Evolutionary conservation across 1,139 yeast species (phyloP).

Genomic region (Magnusiomyces suaveolens): DNA sequence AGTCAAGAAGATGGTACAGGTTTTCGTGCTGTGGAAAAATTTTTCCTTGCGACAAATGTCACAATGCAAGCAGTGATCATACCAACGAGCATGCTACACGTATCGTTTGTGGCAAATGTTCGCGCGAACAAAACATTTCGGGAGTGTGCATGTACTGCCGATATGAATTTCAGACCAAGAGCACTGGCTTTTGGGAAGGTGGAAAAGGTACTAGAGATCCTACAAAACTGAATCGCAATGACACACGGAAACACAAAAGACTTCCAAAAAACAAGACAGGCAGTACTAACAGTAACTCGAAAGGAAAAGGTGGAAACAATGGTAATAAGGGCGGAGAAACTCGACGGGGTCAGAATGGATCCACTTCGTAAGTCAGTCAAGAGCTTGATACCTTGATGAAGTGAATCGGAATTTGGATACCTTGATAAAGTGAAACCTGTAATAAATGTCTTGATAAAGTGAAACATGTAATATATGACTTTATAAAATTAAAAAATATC

Average conservation of each 20-base stretch:
- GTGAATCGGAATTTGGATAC: background rate
- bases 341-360: background rate
- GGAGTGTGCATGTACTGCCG: constrained; percentile 31
- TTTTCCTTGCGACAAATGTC: constrained; percentile 37
- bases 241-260: constrained; percentile 35
- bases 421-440: too few relatives aligned
- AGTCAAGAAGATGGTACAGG: constrained; percentile 37
- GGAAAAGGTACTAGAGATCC: constrained; percentile 38
- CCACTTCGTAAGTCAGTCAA: background rate
- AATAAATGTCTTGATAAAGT: too few relatives aligned
- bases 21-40: constrained; percentile 37
- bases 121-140: constrained; percentile 36
- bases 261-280: background rate
- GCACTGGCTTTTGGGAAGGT: constrained; percentile 39
- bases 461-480: too few relatives aligned
- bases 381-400: background rate
- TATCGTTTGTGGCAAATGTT: constrained; percentile 38
- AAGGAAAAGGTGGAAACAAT: background rate
- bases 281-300: background rate
- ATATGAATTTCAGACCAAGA: constrained; percentile 29
- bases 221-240: constrained; percentile 34
- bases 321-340: background rate
- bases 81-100: constrained; percentile 33
- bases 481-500: too few relatives aligned
- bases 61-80: constrained; percentile 33